These are phyloP conservation scores for Bruguiera sexangula DNA, from an alignment of 345 rosid genomes.

Conservation along the genomic window DNA sequence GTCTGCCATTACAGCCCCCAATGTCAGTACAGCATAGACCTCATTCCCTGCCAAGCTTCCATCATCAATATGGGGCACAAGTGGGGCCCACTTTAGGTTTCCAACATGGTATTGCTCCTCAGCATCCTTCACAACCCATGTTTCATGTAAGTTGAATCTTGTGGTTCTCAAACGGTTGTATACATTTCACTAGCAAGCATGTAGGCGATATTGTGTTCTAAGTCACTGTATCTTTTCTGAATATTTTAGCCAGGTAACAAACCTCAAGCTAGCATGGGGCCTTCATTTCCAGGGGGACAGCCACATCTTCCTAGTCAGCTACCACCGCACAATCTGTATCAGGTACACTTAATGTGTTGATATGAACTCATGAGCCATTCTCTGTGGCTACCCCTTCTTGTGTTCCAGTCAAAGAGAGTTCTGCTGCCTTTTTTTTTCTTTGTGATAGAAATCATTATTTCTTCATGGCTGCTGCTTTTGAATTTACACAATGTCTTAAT, in stretches of 20 bases:
- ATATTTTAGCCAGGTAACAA: slow-evolving; percentile 52
- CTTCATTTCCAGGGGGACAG: slow-evolving; percentile 72
- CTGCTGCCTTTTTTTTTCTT: not conserved
- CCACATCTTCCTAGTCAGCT: slow-evolving; percentile 53
- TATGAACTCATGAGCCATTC: slow-evolving; percentile 1
- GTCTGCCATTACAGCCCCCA: slow-evolving; percentile 58
- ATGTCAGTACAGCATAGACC: slow-evolving; percentile 54
- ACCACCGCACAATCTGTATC: slow-evolving; percentile 49
- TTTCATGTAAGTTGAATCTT: slow-evolving; percentile 63
- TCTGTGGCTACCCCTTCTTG: not conserved
- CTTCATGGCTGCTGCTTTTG: not conserved
- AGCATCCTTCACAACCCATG: slow-evolving; percentile 65
- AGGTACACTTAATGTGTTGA: slow-evolving; percentile 35
- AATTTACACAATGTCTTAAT: too few species aligned
- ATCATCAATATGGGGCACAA: slow-evolving; percentile 63
- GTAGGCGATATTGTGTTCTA: not conserved
- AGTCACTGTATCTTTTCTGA: slow-evolving; percentile 23
- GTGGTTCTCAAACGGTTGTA: slow-evolving; percentile 9
- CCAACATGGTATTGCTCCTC: slow-evolving; percentile 66
- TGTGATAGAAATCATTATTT: not conserved
- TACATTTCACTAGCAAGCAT: not conserved
- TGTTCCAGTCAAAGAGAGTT: not conserved
- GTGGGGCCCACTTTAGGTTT: slow-evolving; percentile 64
- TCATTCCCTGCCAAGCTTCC: slow-evolving; percentile 44
- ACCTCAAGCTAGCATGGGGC: slow-evolving; percentile 51